Percentiles rank a stretch among this genome's conserved stretches.
Conservation (phyloP, 2,329 filamentous ascomycete genomes). For the Cercospora nicotianae region DNA sequence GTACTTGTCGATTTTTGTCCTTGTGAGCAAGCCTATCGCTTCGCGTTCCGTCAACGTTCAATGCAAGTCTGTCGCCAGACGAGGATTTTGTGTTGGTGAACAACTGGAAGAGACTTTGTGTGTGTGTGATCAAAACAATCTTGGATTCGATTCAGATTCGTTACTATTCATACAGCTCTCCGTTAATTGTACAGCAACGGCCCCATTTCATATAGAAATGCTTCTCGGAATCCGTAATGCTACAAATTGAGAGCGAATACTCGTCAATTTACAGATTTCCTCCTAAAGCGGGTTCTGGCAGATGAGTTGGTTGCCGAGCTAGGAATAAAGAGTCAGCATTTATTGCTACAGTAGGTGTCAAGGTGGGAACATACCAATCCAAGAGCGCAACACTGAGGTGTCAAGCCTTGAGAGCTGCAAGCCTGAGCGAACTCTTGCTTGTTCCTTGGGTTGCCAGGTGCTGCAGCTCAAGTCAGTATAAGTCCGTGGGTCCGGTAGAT, state of each 20-base stretch:
- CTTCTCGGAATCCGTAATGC: neutral
- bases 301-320: conserved; percentile 12
- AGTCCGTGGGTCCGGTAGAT: no score
- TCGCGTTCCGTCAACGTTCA: neutral
- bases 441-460: conserved; percentile 57
- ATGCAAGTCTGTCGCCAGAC: neutral
- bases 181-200: neutral
- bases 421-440: conserved; percentile 94
- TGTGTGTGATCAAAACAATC: neutral
- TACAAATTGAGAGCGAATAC: neutral
- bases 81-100: neutral
- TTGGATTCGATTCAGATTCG: neutral
- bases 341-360: neutral
- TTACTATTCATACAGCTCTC: neutral
- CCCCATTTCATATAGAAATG: neutral
- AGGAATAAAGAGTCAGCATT: neutral
- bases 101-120: neutral
- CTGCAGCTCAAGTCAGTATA: conserved; percentile 1
- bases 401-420: neutral
- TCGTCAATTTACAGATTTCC: neutral
- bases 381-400: conserved; percentile 11
- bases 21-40: neutral
- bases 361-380: neutral
- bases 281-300: conserved; percentile 7
- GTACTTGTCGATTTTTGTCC: no score